phyloP scores from a whole-genome alignment of 2,329 filamentous ascomycete genomes.

The Diaporthe amygdali region DNA sequence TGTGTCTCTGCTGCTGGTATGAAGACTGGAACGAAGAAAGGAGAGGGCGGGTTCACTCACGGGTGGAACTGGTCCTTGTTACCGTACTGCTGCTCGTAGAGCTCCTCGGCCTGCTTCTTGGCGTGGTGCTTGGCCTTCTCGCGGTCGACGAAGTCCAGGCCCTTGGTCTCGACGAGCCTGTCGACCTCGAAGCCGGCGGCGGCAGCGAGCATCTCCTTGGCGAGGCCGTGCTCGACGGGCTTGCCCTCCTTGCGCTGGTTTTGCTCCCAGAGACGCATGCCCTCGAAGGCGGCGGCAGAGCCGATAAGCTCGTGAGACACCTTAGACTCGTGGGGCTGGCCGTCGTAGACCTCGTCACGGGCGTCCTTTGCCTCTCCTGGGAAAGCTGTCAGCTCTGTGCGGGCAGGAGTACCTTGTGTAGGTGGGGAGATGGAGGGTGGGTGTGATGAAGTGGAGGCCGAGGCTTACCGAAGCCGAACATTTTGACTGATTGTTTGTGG shows the following conservation, averaged over 20 bases:
- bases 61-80: slow-evolving; percentile 59
- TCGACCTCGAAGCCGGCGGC: slow-evolving; percentile 78
- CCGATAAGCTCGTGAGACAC: slow-evolving; percentile 77
- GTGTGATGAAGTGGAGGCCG: background rate
- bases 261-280: slow-evolving; percentile 82
- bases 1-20: background rate
- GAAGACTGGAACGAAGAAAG: background rate
- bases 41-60: slow-evolving; percentile 43
- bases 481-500: slow-evolving; percentile 19
- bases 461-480: slow-evolving; percentile 29
- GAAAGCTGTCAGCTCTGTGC: background rate
- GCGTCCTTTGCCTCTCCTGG: slow-evolving; percentile 47
- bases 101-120: slow-evolving; percentile 59
- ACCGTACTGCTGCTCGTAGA: slow-evolving; percentile 70
- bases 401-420: too few relatives aligned
- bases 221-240: slow-evolving; percentile 72
- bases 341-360: slow-evolving; percentile 50
- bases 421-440: background rate
- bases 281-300: slow-evolving; percentile 78
- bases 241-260: slow-evolving; percentile 74
- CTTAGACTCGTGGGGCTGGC: slow-evolving; percentile 59
- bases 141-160: slow-evolving; percentile 63
- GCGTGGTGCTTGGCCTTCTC: slow-evolving; percentile 65
- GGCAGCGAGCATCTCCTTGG: slow-evolving; percentile 78
- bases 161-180: slow-evolving; percentile 75